Evolutionary conservation across 352 stramenopile genomes (phyloP).

Genomic region (Vaucheria bursata): DNA sequence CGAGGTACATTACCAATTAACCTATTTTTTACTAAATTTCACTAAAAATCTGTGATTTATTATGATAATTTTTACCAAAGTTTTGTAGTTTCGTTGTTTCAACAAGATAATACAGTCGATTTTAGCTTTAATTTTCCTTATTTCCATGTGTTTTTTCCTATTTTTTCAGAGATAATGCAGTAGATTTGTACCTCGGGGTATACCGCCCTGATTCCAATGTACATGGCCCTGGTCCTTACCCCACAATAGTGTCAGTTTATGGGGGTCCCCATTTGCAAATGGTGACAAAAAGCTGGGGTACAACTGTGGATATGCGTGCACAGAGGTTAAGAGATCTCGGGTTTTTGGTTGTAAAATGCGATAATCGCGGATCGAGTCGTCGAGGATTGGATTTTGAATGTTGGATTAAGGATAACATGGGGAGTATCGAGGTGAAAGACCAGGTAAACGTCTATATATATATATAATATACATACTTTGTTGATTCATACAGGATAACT

Average conservation of each 20-base stretch:
- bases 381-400: slow-evolving; percentile 50
- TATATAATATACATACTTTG: no score
- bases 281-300: slow-evolving; percentile 37
- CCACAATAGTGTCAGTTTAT: slow-evolving; percentile 88
- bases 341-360: slow-evolving; percentile 48
- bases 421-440: slow-evolving; percentile 45
- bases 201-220: slow-evolving; percentile 73
- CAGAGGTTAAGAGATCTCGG: slow-evolving; percentile 46
- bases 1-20: no score
- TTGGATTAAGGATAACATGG: slow-evolving; percentile 48
- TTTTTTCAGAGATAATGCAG: slow-evolving; percentile 24
- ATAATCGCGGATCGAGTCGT: slow-evolving; percentile 43
- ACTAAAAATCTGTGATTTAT: no score
- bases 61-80: no score
- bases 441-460: no score
- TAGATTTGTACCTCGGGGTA: slow-evolving; percentile 59
- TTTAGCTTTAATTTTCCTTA: no score
- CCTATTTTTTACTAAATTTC: no score
- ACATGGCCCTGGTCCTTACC: slow-evolving; percentile 80
- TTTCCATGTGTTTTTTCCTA: no score
- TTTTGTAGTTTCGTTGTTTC: no score
- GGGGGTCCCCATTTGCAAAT: slow-evolving; percentile 88
- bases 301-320: slow-evolving; percentile 46
- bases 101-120: no score
- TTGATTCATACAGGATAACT: no score